These are phyloP conservation scores for Brachypodium distachyon DNA, from an alignment of 202 grass and related monocot species.

Conservation along the genomic window DNA sequence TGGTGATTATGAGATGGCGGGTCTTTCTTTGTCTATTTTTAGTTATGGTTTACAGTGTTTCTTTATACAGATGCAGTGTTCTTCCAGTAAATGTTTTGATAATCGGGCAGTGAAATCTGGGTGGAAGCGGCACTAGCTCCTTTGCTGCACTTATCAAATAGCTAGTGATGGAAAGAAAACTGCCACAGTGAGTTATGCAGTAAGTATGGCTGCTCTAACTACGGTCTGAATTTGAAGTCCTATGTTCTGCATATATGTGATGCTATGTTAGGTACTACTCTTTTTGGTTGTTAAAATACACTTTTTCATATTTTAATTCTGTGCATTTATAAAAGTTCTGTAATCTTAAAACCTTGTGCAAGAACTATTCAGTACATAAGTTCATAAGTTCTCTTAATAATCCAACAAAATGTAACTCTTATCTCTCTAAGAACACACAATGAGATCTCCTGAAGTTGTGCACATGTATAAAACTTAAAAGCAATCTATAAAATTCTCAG, in stretches of 20 bases:
- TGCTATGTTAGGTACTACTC: neutral
- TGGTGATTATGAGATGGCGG: too few species aligned
- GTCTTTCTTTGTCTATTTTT: neutral
- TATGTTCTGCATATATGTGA: constrained; percentile 12
- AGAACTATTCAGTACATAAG: neutral
- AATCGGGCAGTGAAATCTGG: neutral
- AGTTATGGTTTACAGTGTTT: neutral
- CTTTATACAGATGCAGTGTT: too few species aligned
- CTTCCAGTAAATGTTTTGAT: neutral
- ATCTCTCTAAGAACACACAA: neutral
- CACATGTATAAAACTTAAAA: neutral
- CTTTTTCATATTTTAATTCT: neutral
- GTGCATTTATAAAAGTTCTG: neutral
- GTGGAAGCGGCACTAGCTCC: neutral
- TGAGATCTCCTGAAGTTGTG: neutral
- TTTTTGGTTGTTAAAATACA: neutral
- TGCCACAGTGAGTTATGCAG: neutral
- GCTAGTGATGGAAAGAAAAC: neutral
- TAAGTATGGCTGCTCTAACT: neutral
- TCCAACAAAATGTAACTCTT: neutral
- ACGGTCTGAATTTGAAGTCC: neutral
- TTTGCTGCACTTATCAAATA: neutral
- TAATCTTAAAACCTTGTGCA: neutral
- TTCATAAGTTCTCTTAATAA: neutral
- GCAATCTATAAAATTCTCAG: neutral